A percentile compares a stretch with the other conserved stretches of the same genome.
phyloP scores from a whole-genome alignment of 345 rosid genomes.

The Corchorus olitorius region DNA sequence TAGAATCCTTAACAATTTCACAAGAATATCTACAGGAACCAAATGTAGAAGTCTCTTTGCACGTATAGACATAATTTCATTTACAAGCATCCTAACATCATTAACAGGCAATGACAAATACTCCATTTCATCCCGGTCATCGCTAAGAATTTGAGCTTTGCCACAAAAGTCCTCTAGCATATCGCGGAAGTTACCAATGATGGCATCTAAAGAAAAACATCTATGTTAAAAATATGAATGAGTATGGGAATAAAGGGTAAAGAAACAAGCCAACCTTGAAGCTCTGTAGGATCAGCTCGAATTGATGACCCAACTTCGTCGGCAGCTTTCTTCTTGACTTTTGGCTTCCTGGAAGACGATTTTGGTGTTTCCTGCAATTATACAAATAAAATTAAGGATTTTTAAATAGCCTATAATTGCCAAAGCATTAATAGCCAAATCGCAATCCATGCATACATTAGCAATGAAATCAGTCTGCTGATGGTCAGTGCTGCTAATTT shows the following conservation, averaged over 20 bases:
- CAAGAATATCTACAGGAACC: constrained; percentile 82
- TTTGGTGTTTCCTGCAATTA: constrained; percentile 64
- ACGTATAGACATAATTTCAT: constrained; percentile 75
- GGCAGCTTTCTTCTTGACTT: constrained; percentile 68
- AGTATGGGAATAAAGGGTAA: constrained; percentile 7
- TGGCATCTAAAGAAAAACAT: constrained; percentile 50
- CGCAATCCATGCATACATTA: constrained; percentile 50
- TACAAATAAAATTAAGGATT: constrained; percentile 25
- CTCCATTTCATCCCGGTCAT: constrained; percentile 87
- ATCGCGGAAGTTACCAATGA: constrained; percentile 65
- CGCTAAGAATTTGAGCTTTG: constrained; percentile 78
- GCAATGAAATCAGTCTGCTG: constrained; percentile 41
- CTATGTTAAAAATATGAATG: constrained; percentile 15
- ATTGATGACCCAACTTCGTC: constrained; percentile 33
- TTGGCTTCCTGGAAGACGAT: constrained; percentile 61
- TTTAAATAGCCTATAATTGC: constrained; percentile 22
- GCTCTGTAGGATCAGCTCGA: constrained; percentile 61
- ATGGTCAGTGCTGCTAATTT: constrained; percentile 40
- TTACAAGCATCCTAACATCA: constrained; percentile 74
- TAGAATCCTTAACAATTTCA: constrained; percentile 65
- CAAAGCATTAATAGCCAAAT: constrained; percentile 25
- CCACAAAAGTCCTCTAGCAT: constrained; percentile 78
- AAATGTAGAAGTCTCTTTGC: constrained; percentile 80
- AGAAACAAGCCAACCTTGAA: constrained; percentile 62
- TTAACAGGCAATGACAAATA: constrained; percentile 70